phyloP scores from a whole-genome alignment of 2,329 filamentous ascomycete genomes.

The Albophoma yamanashiensis region DNA sequence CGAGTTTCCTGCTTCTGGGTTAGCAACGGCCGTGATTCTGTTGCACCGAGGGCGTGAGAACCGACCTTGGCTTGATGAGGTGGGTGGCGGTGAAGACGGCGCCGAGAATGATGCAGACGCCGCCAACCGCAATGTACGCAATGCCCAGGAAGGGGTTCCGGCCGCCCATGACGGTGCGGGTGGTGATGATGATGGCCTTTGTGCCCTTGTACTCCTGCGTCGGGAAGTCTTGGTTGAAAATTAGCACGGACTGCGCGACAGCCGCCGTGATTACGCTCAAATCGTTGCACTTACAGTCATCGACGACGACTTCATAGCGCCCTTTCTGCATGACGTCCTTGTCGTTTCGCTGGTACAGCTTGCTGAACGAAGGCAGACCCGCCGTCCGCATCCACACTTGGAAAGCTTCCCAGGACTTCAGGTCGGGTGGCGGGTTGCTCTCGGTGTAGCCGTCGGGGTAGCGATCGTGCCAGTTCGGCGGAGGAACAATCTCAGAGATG shows the following conservation, averaged over 20 bases:
- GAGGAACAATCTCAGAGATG: slow-evolving; percentile 58
- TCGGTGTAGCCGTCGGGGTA: slow-evolving; percentile 63
- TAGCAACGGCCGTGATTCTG: not conserved
- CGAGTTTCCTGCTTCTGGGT: slow-evolving; percentile 64
- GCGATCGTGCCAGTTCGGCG: slow-evolving; percentile 70
- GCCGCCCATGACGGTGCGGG: slow-evolving; percentile 85
- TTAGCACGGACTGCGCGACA: not conserved
- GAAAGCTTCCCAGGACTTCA: slow-evolving; percentile 71
- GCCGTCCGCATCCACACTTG: slow-evolving; percentile 99
- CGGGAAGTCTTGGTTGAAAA: slow-evolving; percentile 55
- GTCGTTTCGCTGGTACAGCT: slow-evolving; percentile 80
- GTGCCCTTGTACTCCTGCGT: slow-evolving; percentile 71
- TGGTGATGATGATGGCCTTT: slow-evolving; percentile 84
- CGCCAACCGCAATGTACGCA: slow-evolving; percentile 87
- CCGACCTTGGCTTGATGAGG: slow-evolving; percentile 78
- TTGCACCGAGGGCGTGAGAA: slow-evolving; percentile 2
- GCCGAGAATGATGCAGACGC: slow-evolving; percentile 82
- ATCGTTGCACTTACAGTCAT: slow-evolving; percentile 54
- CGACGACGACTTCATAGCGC: slow-evolving; percentile 65
- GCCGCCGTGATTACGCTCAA: not conserved
- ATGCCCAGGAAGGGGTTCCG: slow-evolving; percentile 95
- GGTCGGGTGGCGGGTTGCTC: slow-evolving; percentile 54
- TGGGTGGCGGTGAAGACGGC: slow-evolving; percentile 83
- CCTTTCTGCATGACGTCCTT: slow-evolving; percentile 54
- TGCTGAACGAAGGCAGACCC: slow-evolving; percentile 87